Evolutionary conservation across 805 yeast genomes (phyloP).

Genomic region (Candida nanaspora): DNA sequence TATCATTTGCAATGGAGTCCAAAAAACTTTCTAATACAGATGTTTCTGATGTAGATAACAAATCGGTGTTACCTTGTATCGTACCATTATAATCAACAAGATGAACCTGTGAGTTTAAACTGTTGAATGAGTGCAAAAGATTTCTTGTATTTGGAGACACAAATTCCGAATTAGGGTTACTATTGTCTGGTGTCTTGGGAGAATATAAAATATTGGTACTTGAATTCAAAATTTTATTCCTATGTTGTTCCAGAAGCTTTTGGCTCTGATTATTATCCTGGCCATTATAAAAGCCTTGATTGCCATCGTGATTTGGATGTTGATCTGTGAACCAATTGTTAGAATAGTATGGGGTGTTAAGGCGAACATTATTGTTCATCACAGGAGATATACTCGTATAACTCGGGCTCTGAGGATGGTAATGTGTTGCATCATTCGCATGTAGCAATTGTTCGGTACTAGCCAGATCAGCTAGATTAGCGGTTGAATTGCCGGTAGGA

Average conservation of each 20-base stretch:
- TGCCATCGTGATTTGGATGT: too few relatives aligned
- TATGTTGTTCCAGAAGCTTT: conserved; percentile 11
- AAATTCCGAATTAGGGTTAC: not conserved
- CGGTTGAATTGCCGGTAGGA: not conserved
- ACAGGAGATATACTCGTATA: not conserved
- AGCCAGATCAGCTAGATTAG: not conserved
- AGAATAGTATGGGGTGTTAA: not conserved
- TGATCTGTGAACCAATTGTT: too few relatives aligned
- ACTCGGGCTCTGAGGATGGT: conserved; percentile 6
- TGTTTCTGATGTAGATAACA: conserved; percentile 26
- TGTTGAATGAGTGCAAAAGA: conserved; percentile 22
- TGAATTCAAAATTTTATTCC: conserved; percentile 9
- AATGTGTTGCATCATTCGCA: conserved; percentile 5
- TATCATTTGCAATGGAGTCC: conserved; percentile 29
- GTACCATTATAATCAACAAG: not conserved
- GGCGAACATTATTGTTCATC: not conserved
- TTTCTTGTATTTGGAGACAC: conserved; percentile 26
- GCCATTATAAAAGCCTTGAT: not conserved
- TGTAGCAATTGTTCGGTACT: conserved; percentile 6
- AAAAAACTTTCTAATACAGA: conserved; percentile 27
- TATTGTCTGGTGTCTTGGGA: conserved; percentile 1
- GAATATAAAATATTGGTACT: conserved; percentile 4
- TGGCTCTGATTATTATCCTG: not conserved
- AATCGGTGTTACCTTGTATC: conserved; percentile 9
- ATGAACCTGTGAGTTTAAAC: conserved; percentile 14